Base-by-base conservation (phyloP, 306 rosid species). In the Casuarina glauca region DNA sequence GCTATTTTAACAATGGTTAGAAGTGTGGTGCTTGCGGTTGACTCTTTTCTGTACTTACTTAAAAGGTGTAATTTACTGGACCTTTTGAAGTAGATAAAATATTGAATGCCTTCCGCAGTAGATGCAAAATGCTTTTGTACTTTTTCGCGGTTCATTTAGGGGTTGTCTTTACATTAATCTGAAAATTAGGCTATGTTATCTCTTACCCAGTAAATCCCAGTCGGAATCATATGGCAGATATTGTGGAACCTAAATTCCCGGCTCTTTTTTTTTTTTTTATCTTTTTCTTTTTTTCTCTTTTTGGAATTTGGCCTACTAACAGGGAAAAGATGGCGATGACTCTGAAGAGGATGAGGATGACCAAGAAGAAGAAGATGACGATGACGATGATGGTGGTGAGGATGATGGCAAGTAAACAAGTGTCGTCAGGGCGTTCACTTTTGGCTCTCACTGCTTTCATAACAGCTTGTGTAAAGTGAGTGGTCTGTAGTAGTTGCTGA, bases 261-360 rank as follows among this genome's bases (percentile, higher is more conserved):
- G 36, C 38, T 38, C 61, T 62, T 19, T 64, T 20, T 53, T 35
- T 26, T 71, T 6, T 26, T 26, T 26, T 26, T 0, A 26, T 26
- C 32, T 26, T 26, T 26, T 26, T 26, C 32, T 26, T 26, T 26
- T 26, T 26, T 26, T 26, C 32, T 26, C 32, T 26, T 26, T 26
- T 26, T 26, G 32, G 45, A 50, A 64, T 60, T 69, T 78, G 62
- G 2, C 42, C 20, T 57, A 0, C 58, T 77, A 3, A 74, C 89
- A 93, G 97, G 93, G 82, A 73, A 88, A 89, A 80, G 89, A 87
- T 36, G 93, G 84, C 20, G 90, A 84, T 0, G 94, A 86, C 66
- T 85, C 92, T 6, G 97, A 91, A 35, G 96, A 91, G 1, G 98
- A 91, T 17, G 92, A 92, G 2, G 88, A 84, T 0, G 86, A 89